phyloP scores from a whole-genome alignment of 2,329 filamentous ascomycete genomes.

The Fusarium miscanthi region DNA sequence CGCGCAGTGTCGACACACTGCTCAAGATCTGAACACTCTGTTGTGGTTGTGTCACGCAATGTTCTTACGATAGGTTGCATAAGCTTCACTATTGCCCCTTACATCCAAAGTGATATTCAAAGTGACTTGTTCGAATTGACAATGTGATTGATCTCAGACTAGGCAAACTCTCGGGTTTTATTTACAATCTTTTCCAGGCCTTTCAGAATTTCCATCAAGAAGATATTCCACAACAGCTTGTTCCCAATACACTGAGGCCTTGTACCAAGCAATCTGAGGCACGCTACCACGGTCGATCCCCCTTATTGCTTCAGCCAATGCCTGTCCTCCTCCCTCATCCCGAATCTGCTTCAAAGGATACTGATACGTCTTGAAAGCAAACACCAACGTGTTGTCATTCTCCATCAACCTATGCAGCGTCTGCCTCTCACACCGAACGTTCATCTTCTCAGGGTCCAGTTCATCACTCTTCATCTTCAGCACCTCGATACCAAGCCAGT shows the following conservation, averaged over 20 bases:
- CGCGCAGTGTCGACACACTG: neutral
- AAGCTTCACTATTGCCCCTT: neutral
- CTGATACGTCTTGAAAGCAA: neutral
- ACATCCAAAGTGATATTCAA: no score
- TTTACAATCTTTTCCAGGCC: rapidly evolving
- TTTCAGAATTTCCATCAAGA: rapidly evolving
- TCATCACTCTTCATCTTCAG: neutral
- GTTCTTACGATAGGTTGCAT: rapidly evolving
- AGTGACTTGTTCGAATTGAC: rapidly evolving
- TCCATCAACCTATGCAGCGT: neutral
- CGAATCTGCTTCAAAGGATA: neutral
- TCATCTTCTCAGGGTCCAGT: neutral
- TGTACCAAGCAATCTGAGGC: neutral
- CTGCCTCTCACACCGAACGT: neutral
- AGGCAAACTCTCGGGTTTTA: rapidly evolving
- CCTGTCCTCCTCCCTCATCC: neutral
- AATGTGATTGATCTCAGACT: neutral
- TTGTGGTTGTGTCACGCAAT: rapidly evolving
- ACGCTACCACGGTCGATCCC: neutral
- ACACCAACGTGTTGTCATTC: neutral
- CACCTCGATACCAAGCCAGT: neutral
- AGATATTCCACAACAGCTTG: neutral
- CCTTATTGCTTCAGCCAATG: neutral
- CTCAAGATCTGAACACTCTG: neutral
- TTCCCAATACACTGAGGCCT: neutral